Percentiles rank a stretch among this genome's conserved stretches.
phyloP scores from a whole-genome alignment of 1,284 basidiomycete species.

The Fomitopsis betulina region DNA sequence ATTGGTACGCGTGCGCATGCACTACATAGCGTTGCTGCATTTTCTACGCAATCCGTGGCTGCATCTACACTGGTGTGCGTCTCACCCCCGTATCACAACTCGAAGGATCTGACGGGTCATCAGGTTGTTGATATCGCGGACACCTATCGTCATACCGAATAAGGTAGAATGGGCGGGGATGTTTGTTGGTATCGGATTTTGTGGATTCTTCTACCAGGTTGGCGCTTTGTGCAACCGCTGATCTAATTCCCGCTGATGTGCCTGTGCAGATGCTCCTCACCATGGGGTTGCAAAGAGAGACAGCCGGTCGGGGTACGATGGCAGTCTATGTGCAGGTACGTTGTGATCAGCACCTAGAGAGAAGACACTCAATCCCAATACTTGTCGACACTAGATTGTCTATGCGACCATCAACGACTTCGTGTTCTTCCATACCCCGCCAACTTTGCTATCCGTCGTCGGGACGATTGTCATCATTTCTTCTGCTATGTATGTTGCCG shows the following conservation, averaged over 20 bases:
- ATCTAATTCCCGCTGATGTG: not conserved
- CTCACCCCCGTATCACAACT: not conserved
- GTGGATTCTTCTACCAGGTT: conserved; percentile 60
- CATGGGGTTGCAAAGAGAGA: conserved; percentile 62
- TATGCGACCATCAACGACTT: conserved; percentile 57
- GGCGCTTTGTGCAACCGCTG: too few species aligned
- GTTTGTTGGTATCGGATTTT: conserved; percentile 45
- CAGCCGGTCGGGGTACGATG: conserved; percentile 56
- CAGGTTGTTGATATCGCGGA: conserved; percentile 41
- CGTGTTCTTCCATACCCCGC: conserved; percentile 53
- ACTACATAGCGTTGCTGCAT: conserved; percentile 68
- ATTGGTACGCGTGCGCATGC: conserved; percentile 74
- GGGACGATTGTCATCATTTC: conserved; percentile 56
- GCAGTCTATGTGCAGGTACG: conserved; percentile 57
- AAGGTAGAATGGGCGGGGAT: conserved; percentile 40
- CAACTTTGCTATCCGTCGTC: conserved; percentile 47
- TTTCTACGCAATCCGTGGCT: conserved; percentile 59
- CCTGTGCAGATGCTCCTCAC: conserved; percentile 46
- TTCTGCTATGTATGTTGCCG: conserved; percentile 35
- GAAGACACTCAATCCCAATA: too few species aligned
- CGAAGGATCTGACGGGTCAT: not conserved
- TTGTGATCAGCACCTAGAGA: not conserved
- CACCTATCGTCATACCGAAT: conserved; percentile 43
- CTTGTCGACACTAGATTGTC: conserved; percentile 39
- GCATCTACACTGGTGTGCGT: conserved; percentile 47